These are phyloP conservation scores for Nevesoporus exiguus DNA, from an alignment of 768 basidiomycete genomes.

Conservation along the genomic window DNA sequence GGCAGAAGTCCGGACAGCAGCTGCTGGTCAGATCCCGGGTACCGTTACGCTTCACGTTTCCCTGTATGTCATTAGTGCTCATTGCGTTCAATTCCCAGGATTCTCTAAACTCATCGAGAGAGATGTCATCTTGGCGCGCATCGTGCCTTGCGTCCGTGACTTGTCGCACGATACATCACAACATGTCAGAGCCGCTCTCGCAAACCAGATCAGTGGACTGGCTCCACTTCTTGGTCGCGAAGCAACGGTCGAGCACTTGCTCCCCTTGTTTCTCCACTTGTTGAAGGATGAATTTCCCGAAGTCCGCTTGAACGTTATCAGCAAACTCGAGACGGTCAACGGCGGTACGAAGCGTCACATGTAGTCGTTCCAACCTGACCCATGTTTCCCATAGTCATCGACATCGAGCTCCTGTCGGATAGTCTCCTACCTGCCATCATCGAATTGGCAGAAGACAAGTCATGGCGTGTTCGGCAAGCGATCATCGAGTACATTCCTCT, in stretches of 20 bases:
- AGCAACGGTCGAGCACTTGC: slow-evolving; percentile 92
- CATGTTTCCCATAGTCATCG: slow-evolving; percentile 67
- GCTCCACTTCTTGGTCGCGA: slow-evolving; percentile 93
- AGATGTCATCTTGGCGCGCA: slow-evolving; percentile 88
- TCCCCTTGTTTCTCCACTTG: slow-evolving; percentile 93
- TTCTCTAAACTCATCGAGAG: slow-evolving; percentile 92
- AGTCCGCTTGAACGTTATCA: slow-evolving; percentile 95
- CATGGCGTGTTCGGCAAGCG: slow-evolving; percentile 98
- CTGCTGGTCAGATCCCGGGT: slow-evolving; percentile 97
- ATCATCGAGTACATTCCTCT: slow-evolving; percentile 99
- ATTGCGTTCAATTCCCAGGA: slow-evolving; percentile 46
- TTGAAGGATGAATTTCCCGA: slow-evolving; percentile 99
- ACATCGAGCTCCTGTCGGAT: slow-evolving; percentile 90
- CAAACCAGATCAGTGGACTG: slow-evolving; percentile 92
- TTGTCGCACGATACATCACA: slow-evolving; percentile 92
- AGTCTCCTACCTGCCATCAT: slow-evolving; percentile 97
- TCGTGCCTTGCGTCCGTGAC: slow-evolving; percentile 94
- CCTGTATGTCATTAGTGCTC: slow-evolving; percentile 1
- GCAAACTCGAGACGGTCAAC: slow-evolving; percentile 96
- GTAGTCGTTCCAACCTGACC: slow-evolving; percentile 8
- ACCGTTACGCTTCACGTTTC: slow-evolving; percentile 15
- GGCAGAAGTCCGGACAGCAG: slow-evolving; percentile 96
- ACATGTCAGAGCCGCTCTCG: slow-evolving; percentile 95
- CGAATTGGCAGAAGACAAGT: slow-evolving; percentile 97
- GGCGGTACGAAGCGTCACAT: slow-evolving; percentile 52